These are phyloP conservation scores for Penicillium verrucosum DNA, from an alignment of 2,329 filamentous ascomycete genomes.

Conservation along the genomic window DNA sequence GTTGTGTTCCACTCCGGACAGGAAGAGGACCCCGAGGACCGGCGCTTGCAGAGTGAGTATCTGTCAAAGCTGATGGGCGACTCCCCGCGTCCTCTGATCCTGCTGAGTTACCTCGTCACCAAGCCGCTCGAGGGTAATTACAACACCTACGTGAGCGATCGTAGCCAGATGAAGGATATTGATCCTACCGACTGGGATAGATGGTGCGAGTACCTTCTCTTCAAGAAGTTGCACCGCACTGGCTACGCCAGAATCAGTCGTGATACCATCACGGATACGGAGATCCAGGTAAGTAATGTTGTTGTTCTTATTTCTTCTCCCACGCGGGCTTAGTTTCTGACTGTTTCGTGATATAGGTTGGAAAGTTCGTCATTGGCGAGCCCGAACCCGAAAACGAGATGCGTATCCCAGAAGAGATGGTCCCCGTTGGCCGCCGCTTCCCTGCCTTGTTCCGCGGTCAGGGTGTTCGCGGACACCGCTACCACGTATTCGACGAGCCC, in stretches of 20 bases:
- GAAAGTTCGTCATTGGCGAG: conserved; percentile 84
- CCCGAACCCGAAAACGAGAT: conserved; percentile 61
- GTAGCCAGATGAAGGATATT: conserved; percentile 91
- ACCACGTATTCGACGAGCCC: conserved; percentile 94
- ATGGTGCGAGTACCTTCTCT: conserved; percentile 99
- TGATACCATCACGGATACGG: conserved; percentile 92
- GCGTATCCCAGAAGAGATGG: conserved; percentile 67
- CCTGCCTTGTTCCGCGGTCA: conserved; percentile 78
- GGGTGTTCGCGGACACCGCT: conserved; percentile 82
- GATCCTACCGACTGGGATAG: conserved; percentile 91
- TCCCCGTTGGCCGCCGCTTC: conserved; percentile 77
- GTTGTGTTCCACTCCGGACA: conserved; percentile 99
- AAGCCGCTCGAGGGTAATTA: conserved; percentile 91
- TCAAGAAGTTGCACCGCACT: conserved; percentile 78
- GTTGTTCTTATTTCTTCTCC: neutral
- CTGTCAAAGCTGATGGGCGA: conserved; percentile 83
- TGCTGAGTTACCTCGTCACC: conserved; percentile 90
- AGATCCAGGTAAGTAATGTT: conserved; percentile 67
- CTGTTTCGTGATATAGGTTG: conserved; percentile 53
- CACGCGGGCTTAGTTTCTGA: conserved; percentile 8
- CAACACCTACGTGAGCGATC: conserved; percentile 81
- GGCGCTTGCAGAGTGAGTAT: conserved; percentile 81
- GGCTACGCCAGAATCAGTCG: conserved; percentile 88
- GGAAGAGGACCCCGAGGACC: conserved; percentile 91
- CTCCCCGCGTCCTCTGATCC: conserved; percentile 72